phyloP scores from a whole-genome alignment of 306 rosid genomes.

The Crataegus laevigata region DNA sequence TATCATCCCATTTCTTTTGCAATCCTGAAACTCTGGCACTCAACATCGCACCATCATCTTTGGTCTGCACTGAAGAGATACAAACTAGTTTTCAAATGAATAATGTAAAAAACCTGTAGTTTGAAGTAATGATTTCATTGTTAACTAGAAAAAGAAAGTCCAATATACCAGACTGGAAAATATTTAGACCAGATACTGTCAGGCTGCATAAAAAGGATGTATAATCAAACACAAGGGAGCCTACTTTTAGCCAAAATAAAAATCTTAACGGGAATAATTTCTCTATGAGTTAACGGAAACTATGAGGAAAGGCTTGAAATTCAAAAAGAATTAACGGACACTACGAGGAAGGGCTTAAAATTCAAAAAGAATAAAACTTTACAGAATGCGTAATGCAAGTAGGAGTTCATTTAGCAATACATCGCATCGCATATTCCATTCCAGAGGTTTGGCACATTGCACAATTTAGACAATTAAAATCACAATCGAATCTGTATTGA shows the following conservation, averaged over 20 bases:
- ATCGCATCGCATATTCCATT: background rate
- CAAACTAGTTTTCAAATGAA: constrained; percentile 56
- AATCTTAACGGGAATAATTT: background rate
- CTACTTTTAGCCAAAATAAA: background rate
- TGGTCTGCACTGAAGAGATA: constrained; percentile 95
- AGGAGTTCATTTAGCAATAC: background rate
- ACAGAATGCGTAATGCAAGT: background rate
- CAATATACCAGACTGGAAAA: no score
- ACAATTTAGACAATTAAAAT: background rate
- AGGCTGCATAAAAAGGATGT: no score
- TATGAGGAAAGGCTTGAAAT: background rate
- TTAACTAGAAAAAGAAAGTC: background rate
- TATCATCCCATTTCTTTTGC: constrained; percentile 43
- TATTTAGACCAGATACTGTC: no score
- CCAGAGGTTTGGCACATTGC: background rate
- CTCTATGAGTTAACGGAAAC: background rate
- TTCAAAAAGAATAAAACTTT: background rate
- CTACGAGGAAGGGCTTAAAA: background rate
- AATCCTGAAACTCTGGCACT: constrained; percentile 35
- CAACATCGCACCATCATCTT: constrained; percentile 59
- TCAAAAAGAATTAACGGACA: background rate
- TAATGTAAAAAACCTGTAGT: constrained; percentile 27
- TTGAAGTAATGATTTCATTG: constrained; percentile 4
- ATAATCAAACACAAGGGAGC: background rate
- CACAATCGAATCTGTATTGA: background rate